A percentile compares a stretch with the other conserved stretches of the same genome.
phyloP scores from a whole-genome alignment of 495 filamentous ascomycete species.

The Peziza echinospora region DNA sequence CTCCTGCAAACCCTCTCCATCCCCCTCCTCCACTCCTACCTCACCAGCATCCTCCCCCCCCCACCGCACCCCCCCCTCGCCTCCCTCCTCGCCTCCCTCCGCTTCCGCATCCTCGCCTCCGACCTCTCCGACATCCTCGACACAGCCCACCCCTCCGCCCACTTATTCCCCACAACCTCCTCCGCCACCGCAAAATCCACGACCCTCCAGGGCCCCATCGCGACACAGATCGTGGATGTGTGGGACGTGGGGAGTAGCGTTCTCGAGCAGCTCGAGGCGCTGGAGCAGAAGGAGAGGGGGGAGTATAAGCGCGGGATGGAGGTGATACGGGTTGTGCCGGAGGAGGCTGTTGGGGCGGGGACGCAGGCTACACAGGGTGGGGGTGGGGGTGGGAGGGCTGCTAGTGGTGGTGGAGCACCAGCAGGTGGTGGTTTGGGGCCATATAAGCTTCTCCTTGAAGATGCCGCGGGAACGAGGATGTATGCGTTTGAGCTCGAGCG shows the following conservation, averaged over 20 bases:
- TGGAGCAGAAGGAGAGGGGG: constrained; percentile 65
- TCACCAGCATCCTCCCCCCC: constrained; percentile 14
- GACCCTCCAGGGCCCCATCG: constrained; percentile 34
- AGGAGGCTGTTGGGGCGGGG: constrained; percentile 21
- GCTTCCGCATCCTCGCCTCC: constrained; percentile 55
- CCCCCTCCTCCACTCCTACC: constrained; percentile 10
- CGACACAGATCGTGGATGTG: constrained; percentile 65
- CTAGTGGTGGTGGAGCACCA: constrained; percentile 9
- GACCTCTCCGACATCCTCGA: constrained; percentile 45
- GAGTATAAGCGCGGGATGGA: constrained; percentile 65
- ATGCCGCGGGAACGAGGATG: constrained; percentile 44
- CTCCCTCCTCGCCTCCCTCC: constrained; percentile 54
- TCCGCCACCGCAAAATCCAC: constrained; percentile 29
- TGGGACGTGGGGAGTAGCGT: constrained; percentile 57
- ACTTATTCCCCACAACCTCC: constrained; percentile 20
- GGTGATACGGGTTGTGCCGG: constrained; percentile 47
- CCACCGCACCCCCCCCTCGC: neutral
- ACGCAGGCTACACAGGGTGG: neutral
- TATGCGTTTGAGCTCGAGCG: constrained; percentile 51
- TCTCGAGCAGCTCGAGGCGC: constrained; percentile 67
- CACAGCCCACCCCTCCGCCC: constrained; percentile 35
- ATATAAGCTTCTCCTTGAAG: constrained; percentile 66
- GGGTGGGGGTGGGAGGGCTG: constrained; percentile 2
- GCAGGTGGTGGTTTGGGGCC: constrained; percentile 21
- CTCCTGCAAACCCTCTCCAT: constrained; percentile 7